Percentiles rank a stretch among this genome's conserved stretches.
phyloP scores from a whole-genome alignment of 106 monocot species.

The Dendrobium chrysotoxum region DNA sequence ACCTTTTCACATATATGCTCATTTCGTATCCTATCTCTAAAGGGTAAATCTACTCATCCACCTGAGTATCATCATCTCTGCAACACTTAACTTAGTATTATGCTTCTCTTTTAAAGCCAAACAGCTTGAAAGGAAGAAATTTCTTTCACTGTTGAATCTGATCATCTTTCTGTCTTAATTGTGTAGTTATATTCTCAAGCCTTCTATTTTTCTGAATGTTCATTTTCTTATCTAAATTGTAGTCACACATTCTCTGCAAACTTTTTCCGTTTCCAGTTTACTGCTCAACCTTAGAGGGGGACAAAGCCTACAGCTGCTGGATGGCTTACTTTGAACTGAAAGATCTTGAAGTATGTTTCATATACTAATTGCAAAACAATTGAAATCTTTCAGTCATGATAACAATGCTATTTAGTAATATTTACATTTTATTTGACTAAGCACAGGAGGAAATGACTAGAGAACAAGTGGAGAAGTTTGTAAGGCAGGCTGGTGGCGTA shows the following conservation, averaged over 20 bases:
- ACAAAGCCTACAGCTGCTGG: conserved; percentile 88
- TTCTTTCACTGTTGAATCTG: too few species aligned
- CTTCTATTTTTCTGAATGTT: not conserved
- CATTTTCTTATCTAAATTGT: conserved; percentile 1
- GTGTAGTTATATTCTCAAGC: too few species aligned
- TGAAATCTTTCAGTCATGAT: not conserved
- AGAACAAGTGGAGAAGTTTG: conserved; percentile 61
- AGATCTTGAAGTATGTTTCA: conserved; percentile 59
- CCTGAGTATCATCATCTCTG: too few species aligned
- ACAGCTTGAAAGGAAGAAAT: too few species aligned
- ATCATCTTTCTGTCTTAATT: too few species aligned
- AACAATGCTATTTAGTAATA: not conserved
- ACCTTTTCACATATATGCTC: too few species aligned
- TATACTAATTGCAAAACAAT: not conserved
- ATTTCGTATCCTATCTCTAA: too few species aligned
- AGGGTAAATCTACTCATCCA: too few species aligned
- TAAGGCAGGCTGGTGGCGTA: conserved; percentile 49
- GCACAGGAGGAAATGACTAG: conserved; percentile 55
- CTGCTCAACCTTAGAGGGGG: conserved; percentile 76
- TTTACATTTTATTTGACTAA: not conserved
- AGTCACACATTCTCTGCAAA: not conserved
- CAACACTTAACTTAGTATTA: too few species aligned
- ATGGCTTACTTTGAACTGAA: conserved; percentile 79
- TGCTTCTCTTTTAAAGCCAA: too few species aligned
- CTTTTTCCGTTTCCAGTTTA: conserved; percentile 47